A percentile compares a stretch with the other conserved stretches of the same genome.
Evolutionary conservation across 2,329 filamentous ascomycete species (phyloP).

Genomic region (Graphilbum fragrans): DNA sequence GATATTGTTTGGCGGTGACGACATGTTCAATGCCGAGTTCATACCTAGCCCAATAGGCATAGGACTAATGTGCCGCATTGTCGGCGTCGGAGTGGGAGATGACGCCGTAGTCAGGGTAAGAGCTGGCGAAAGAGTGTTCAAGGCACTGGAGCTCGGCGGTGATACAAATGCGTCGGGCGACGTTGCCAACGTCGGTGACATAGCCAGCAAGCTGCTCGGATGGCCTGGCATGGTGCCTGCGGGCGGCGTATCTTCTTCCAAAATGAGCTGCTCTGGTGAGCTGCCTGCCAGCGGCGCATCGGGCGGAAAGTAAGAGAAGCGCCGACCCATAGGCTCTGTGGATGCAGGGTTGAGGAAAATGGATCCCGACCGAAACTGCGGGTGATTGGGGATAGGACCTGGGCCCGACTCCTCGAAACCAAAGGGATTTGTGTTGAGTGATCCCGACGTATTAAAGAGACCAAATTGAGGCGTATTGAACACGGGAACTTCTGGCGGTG

Average conservation of each 20-base stretch:
- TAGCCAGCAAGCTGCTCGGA: constrained; percentile 1
- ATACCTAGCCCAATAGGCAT: constrained; percentile 10
- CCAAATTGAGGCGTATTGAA: constrained; percentile 45
- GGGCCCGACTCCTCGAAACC: constrained; percentile 11
- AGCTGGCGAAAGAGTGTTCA: constrained; percentile 24
- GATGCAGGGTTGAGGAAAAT: constrained; percentile 50
- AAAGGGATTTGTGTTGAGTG: constrained; percentile 19
- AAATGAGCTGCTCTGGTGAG: not conserved
- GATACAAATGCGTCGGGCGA: constrained; percentile 29
- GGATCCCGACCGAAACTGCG: constrained; percentile 52
- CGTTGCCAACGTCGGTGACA: constrained; percentile 23
- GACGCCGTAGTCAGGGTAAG: constrained; percentile 12
- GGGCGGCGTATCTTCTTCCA: constrained; percentile 22
- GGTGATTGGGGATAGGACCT: constrained; percentile 20
- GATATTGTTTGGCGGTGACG: constrained; percentile 4
- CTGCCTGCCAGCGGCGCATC: constrained; percentile 17
- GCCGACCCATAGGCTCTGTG: constrained; percentile 39
- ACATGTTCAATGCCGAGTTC: not conserved
- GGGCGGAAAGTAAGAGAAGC: constrained; percentile 54
- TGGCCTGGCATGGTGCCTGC: constrained; percentile 5
- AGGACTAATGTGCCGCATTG: constrained; percentile 17
- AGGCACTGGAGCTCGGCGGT: constrained; percentile 16
- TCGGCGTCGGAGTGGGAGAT: constrained; percentile 21
- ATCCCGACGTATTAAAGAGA: constrained; percentile 42
- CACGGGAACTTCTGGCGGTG: constrained; percentile 20